Base-by-base conservation (phyloP, 306 rosid species). In the Aeschynomene evenia region DNA sequence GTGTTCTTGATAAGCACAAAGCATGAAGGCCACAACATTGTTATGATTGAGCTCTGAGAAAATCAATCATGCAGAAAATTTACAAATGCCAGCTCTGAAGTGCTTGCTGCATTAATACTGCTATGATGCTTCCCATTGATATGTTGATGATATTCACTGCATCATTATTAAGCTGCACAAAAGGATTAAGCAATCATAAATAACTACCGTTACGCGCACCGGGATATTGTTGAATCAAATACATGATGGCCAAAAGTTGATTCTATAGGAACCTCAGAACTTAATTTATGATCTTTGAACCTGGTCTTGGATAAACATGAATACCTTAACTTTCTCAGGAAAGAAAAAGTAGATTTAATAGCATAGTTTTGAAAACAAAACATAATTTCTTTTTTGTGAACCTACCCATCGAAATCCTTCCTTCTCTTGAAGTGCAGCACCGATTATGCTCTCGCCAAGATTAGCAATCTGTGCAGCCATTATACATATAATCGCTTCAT, bases 381-480 rank as follows among this genome's bases (percentile, higher is more conserved):
- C 12, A 23, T n/a, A 29, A 24, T 1, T 23, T 15, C 18, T 52
- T 69, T 52, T 69, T 33, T 0, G 1, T 60, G 60, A 69, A 82
- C 92, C 7, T 85, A 95, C 99, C 99, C 99, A 91, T 73, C 40
- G 80, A 82, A 87, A 89, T 78, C 99, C 99, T 76, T 91, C 92
- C 87, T 91, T 95, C 58, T 89, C 99, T 86, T 95, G 99, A 75
- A 89, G 73, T 15, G 83, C 72, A 68, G 99, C 97, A 77, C 99
- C 99, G 58, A 95, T 95, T 71, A 95, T 62, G 86, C 99, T 95
- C 81, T 95, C 97, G 5, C 99, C 97, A 71, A 95, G 75, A 82
- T 95, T 95, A 67, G 97, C 99, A 77, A 95, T 77, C 81, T 95
- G 99, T 33, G 99, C 77, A 65, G 99, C 97, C 77, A 95, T n/a